Conservation (phyloP, 139 green algal species). For the Micromonas pusilla region DNA sequence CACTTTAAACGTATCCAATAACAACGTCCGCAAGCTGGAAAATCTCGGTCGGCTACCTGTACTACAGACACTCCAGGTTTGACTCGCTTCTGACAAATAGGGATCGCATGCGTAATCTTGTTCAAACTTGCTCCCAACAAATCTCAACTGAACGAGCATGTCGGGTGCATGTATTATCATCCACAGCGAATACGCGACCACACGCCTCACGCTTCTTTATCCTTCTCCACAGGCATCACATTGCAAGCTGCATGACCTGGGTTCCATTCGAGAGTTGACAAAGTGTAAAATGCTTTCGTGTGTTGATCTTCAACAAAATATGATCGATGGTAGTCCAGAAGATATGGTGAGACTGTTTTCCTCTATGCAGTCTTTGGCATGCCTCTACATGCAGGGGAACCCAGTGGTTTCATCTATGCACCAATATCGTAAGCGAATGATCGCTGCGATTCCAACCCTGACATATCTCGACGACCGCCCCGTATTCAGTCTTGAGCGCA, state of each 20-base stretch:
- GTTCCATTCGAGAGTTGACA: background rate
- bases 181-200: too few relatives aligned
- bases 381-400: constrained; percentile 33
- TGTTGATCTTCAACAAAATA: background rate
- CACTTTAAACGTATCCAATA: constrained; percentile 76
- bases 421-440: constrained; percentile 34
- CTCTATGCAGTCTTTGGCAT: constrained; percentile 14
- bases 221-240: background rate
- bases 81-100: background rate
- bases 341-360: constrained; percentile 21
- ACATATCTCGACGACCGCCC: constrained; percentile 5
- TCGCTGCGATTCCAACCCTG: constrained; percentile 9
- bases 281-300: background rate
- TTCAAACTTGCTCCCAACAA: background rate
- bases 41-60: background rate
- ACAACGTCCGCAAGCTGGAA: constrained; percentile 47
- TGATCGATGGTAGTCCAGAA: background rate
- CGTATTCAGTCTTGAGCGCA: background rate
- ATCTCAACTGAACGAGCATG: too few relatives aligned
- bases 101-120: background rate
- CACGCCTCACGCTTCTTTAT: too few relatives aligned
- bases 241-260: background rate
- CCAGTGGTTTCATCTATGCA: constrained; percentile 18
- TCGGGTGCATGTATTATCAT: too few relatives aligned
- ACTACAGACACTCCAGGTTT: background rate